Evolutionary conservation across 129 eudicot genomes (phyloP), one percentile per base, ranked within the genome.

Genomic region (Apium graveolens): DNA sequence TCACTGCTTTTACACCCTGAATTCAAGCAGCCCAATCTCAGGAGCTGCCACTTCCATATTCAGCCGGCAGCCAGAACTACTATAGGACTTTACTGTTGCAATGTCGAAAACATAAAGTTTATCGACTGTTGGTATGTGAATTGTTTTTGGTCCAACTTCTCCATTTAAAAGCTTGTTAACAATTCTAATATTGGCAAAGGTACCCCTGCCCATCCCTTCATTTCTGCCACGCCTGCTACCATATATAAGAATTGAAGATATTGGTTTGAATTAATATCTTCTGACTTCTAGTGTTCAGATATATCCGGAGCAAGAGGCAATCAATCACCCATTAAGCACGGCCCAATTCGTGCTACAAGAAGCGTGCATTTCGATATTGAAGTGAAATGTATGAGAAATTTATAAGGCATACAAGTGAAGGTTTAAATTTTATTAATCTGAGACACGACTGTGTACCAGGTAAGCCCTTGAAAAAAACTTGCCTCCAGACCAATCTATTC

Each of bases 171-270:
- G 84, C 90, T 95, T 95, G 89, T 95, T 95, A 60, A 95, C 94
- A 60, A 95, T 86, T 3, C 99, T 90, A 53, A 95, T 95, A 82
- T 95, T 95, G 8, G 99, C 99, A 84, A 95, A 95, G 44, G 99
- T 95, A 16, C 99, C 99, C 80, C 99, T 87, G 3, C 96, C 91
- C 99, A 95, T 95, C 21, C 90, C 75, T 76, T 95, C 99, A 82
- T 95, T 97, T 48, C 92, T 95, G 29, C 99, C 99, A 83, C 99
- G 97, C 24, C 99, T 96, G 57, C 97, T 92, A 37, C 99, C 99
- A n/a, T n/a, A n/a, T n/a, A 76, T 95, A 95, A 17, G 99, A 95
- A 80, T 95, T 95, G 84, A 95, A 95, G 82, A n/a, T n/a, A n/a
- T n/a, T n/a, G n/a, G n/a, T n/a, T n/a, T n/a, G n/a, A n/a, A n/a